Base-by-base conservation (phyloP, 208 protist species). In the Leishmania guyanensis region DNA sequence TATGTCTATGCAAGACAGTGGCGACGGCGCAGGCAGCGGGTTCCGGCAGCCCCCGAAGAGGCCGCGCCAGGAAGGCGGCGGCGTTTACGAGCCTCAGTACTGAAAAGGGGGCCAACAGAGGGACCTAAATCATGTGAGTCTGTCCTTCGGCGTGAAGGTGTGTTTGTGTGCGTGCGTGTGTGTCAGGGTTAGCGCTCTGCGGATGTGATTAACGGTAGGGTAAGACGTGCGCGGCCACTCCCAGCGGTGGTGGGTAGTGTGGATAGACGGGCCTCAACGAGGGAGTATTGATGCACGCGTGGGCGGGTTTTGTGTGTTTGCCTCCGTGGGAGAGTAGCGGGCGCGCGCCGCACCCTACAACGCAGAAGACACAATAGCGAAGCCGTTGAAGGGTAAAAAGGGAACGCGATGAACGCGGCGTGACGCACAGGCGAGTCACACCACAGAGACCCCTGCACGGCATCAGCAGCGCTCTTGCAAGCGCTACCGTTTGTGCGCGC, bases 41-140 rank as follows among this genome's bases (percentile, higher is more conserved):
- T 85, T 85, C 22, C 82, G 82, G 1, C 82, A 81, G 71, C 82
- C 82, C 26, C 82, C 82, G 53, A 85, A 85, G 77, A 76, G 81
- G n/a, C 77, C 75, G 71, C 81, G 81, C 51, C 81, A 78, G 20
- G 81, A 85, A 5, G 81, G 76, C 26, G 76, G 64, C 50, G 64
- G 76, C 48, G 82, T 85, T 22, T 85, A 85, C 64, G 82, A 85
- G 51, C 82, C 77, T 33, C 82, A 81, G 71, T 85, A 85, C 60
- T 85, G 51, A 74, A 9, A 66, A 14, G 46, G n/a, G 14, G 29
- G n/a, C 26, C 48, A 22, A 58, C 10, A 36, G 48, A 58, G 70
- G 70, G 5, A 20, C 10, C n/a, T 17, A 71, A 3, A 14, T 14
- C 66, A 20, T 50, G 16, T 26, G 33, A n/a, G 33, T 14, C 17